Evolutionary conservation across 305 asterid species (phyloP), one percentile per base, ranked within the genome.

Genomic region (Fraxinus greggii): DNA sequence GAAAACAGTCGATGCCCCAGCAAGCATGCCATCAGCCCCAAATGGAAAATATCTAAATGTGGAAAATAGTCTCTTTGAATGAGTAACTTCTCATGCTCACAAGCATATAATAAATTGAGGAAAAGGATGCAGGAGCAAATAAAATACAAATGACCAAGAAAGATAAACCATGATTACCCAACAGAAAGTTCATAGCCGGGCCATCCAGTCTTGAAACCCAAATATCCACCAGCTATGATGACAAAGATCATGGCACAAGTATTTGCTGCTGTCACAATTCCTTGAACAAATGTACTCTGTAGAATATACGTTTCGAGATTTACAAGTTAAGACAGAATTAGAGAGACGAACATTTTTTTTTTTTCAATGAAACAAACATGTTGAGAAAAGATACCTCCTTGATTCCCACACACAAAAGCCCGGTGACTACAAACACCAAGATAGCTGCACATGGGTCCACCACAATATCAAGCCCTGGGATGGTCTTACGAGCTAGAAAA

Each of bases 1-100:
- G 89, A 94, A 95, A 79, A 95, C 98, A 23, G 99, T 94, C 63
- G 99, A 92, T 79, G 99, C 97, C 75, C 99, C 99, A 78, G 98
- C 97, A 84, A 95, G 98, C 97, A 95, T 88, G 79, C 99, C 99
- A 90, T 95, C 90, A 31, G 88, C 97, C 69, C 99, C 99, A 59
- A 83, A 95, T 1, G 98, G 98, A 38, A 95, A 88, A 86, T 95
- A 95, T 78, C 99, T 94, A 72, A 21, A 36, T 32, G 82, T 56
- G 40, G 21, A 65, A 33, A 56, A 69, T 12, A 69, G 38, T 13
- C 38, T 69, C 36, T 29, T 69, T 69, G 38, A 31, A 69, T 21
- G 42, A 85, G 13, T 36, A 74, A 79, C 56, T 70, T 63, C 70
- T 45, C 40, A 54, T 35, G 29, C 75, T 35, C 36, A 32, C 29